phyloP scores from a whole-genome alignment of 768 basidiomycete genomes.

The Mrakia gelida region DNA sequence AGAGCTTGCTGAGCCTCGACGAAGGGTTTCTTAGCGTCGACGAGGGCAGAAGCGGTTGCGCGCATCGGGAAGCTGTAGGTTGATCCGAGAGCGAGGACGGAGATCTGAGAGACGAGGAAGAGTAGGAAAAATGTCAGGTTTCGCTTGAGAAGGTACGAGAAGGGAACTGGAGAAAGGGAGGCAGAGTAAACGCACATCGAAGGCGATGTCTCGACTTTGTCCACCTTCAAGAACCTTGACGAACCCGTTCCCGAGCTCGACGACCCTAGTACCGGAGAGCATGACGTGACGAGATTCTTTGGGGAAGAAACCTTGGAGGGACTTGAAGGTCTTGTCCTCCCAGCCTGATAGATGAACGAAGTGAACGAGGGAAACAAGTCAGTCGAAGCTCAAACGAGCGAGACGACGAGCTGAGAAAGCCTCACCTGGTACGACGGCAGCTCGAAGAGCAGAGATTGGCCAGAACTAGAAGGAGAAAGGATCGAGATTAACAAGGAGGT shows the following conservation, averaged over 20 bases:
- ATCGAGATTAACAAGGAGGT: no score
- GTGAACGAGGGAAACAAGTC: not conserved
- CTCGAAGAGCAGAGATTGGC: conserved; percentile 24
- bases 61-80: conserved; percentile 23
- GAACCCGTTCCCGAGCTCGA: conserved; percentile 11
- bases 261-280: conserved; percentile 24
- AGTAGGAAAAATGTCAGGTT: not conserved
- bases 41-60: not conserved
- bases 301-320: conserved; percentile 8
- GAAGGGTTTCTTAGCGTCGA: conserved; percentile 1
- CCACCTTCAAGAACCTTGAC: not conserved
- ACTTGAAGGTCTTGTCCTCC: conserved; percentile 25
- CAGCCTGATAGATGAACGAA: not conserved
- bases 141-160: not conserved
- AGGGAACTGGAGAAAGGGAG: not conserved
- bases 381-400: not conserved
- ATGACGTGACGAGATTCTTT: conserved; percentile 7
- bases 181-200: conserved; percentile 13
- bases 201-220: conserved; percentile 2
- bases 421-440: conserved; percentile 28
- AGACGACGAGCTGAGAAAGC: not conserved
- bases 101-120: not conserved
- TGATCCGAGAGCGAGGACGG: conserved; percentile 29
- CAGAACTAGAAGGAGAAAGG: not conserved
- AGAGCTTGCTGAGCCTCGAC: not conserved